These are phyloP conservation scores for Chalciporus piperatus DNA, from an alignment of 768 basidiomycete species.

Conservation along the genomic window DNA sequence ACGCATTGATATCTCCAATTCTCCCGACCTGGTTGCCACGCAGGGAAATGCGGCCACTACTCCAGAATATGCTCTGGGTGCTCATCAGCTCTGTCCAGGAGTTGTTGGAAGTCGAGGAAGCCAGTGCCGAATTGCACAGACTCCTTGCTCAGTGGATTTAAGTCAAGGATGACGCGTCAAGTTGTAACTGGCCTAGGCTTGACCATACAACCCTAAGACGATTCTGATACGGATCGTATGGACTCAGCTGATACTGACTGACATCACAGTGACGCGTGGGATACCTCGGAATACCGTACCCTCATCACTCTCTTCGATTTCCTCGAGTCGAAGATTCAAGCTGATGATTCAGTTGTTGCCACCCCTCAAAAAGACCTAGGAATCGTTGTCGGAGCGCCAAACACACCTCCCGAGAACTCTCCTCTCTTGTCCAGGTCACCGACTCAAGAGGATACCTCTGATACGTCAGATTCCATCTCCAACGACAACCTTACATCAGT, in stretches of 20 bases:
- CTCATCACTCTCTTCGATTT: background rate
- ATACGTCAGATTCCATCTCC: background rate
- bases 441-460: background rate
- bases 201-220: slow-evolving; percentile 60
- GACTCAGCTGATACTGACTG: slow-evolving; percentile 35
- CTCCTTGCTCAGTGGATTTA: slow-evolving; percentile 80
- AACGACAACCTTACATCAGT: no score
- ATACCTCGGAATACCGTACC: background rate
- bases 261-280: background rate
- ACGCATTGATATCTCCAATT: slow-evolving; percentile 82
- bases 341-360: background rate
- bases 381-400: background rate
- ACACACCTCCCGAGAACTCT: background rate
- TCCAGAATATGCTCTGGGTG: slow-evolving; percentile 92
- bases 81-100: slow-evolving; percentile 64
- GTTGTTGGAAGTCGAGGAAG: slow-evolving; percentile 51
- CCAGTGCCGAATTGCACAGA: slow-evolving; percentile 59
- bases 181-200: slow-evolving; percentile 55
- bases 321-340: background rate
- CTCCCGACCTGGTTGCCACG: slow-evolving; percentile 65
- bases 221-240: slow-evolving; percentile 56
- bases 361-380: background rate
- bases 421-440: background rate
- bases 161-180: slow-evolving; percentile 52
- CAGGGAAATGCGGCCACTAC: slow-evolving; percentile 78